phyloP scores from a whole-genome alignment of 805 yeast species.

The Candida sanyiensis region DNA sequence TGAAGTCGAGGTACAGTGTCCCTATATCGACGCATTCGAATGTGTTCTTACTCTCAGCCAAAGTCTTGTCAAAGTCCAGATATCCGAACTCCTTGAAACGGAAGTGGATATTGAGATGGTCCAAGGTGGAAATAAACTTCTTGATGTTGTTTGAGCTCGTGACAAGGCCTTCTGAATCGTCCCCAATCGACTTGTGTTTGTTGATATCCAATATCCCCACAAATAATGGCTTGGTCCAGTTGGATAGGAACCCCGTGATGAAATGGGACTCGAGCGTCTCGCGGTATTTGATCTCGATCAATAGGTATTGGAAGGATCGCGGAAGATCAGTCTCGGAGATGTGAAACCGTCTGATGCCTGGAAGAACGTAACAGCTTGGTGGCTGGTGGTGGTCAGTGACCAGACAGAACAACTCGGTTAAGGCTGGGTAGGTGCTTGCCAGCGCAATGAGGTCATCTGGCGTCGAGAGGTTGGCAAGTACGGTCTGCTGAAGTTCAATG shows the following conservation, averaged over 20 bases:
- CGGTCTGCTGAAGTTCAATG: neutral
- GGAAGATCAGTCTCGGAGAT: neutral
- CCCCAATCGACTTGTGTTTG: neutral
- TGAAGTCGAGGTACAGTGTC: slow-evolving; percentile 1
- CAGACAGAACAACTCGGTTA: neutral
- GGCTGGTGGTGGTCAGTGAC: slow-evolving; percentile 1
- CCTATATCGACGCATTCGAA: neutral
- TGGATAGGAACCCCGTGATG: too few species aligned
- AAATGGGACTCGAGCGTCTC: too few species aligned
- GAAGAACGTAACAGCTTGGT: neutral
- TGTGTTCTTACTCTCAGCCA: neutral
- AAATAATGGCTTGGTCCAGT: too few species aligned
- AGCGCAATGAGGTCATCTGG: neutral
- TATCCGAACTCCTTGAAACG: slow-evolving; percentile 1
- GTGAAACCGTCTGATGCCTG: neutral
- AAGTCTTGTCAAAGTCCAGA: neutral
- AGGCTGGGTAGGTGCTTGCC: neutral
- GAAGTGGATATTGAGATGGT: neutral
- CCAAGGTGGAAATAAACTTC: neutral
- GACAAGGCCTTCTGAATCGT: neutral
- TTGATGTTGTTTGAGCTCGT: neutral
- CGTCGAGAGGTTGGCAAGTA: neutral
- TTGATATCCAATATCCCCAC: too few species aligned
- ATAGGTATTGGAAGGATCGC: neutral
- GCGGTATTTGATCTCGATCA: too few species aligned